Evolutionary conservation across 2,329 filamentous ascomycete genomes (phyloP).

Genomic region (Malbranchea cinnamomea): DNA sequence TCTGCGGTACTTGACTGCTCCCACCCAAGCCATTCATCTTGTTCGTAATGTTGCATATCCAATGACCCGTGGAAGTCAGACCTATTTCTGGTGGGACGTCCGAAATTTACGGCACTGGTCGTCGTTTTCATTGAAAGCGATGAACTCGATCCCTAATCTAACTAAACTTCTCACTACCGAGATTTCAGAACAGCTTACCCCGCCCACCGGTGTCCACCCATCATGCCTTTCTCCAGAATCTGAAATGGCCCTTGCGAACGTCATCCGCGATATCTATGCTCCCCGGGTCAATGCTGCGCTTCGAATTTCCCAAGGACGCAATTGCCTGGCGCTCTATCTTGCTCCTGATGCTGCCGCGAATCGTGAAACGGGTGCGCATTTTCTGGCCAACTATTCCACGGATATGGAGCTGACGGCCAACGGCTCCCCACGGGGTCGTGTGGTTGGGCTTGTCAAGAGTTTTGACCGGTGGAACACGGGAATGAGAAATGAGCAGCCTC

Average conservation of each 20-base stretch:
- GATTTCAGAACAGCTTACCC: constrained; percentile 33
- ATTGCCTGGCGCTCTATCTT: constrained; percentile 36
- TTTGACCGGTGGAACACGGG: constrained; percentile 93
- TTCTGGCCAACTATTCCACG: constrained; percentile 38
- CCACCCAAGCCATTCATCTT: constrained; percentile 69
- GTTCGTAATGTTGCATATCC: constrained; percentile 64
- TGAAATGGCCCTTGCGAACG: constrained; percentile 57
- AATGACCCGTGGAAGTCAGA: constrained; percentile 49
- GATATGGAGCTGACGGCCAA: constrained; percentile 34
- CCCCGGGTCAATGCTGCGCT: constrained; percentile 79
- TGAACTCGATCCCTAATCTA: constrained; percentile 59
- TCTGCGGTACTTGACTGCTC: constrained; percentile 58
- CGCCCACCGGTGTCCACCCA: constrained; percentile 16
- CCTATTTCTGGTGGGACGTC: constrained; percentile 93
- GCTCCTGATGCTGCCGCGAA: constrained; percentile 24
- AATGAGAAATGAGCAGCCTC: constrained; percentile 73
- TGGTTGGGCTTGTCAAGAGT: constrained; percentile 75
- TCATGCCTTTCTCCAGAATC: constrained; percentile 59
- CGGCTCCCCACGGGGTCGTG: constrained; percentile 42
- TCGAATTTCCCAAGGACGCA: constrained; percentile 54
- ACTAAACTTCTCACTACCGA: constrained; percentile 57
- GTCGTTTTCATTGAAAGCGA: constrained; percentile 57
- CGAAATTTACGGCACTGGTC: constrained; percentile 75
- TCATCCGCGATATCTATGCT: constrained; percentile 65
- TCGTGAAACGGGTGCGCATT: constrained; percentile 33